phyloP scores from a whole-genome alignment of 2,329 filamentous ascomycete species.

The Fusarium sp. region DNA sequence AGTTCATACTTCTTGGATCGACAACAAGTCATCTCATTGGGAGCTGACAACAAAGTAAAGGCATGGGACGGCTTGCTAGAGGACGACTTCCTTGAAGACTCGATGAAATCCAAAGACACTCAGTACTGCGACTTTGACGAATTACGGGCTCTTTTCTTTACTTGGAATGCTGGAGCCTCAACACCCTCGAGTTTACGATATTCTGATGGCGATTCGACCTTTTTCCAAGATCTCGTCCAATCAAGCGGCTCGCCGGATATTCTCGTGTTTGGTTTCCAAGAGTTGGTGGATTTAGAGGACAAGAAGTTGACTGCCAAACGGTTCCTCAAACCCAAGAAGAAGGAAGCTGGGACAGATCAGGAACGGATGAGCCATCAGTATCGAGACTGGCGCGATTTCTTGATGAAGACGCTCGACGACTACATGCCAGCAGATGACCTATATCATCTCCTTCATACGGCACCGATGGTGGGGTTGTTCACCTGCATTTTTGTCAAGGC shows the following conservation, averaged over 20 bases:
- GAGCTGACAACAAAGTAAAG: constrained; percentile 84
- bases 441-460: constrained; percentile 88
- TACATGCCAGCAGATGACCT: constrained; percentile 79
- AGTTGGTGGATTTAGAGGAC: constrained; percentile 97
- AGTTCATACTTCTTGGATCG: constrained; percentile 88
- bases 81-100: constrained; percentile 91
- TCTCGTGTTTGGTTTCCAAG: constrained; percentile 95
- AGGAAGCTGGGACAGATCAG: constrained; percentile 79
- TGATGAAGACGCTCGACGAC: constrained; percentile 84
- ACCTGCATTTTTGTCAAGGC: constrained; percentile 95
- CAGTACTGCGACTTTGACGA: constrained; percentile 89
- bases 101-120: constrained; percentile 85
- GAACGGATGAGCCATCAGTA: constrained; percentile 98
- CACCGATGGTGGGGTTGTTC: constrained; percentile 90
- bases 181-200: constrained; percentile 86
- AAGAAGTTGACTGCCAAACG: constrained; percentile 98
- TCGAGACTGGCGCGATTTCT: constrained; percentile 92
- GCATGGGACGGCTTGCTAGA: constrained; percentile 93
- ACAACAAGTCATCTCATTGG: constrained; percentile 85
- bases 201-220: constrained; percentile 75
- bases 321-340: constrained; percentile 91
- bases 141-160: constrained; percentile 82
- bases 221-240: constrained; percentile 83
- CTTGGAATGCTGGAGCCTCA: constrained; percentile 97
- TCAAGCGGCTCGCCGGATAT: constrained; percentile 86